Conservation (phyloP, 768 basidiomycete genomes). For the Tulasnella sp. region DNA sequence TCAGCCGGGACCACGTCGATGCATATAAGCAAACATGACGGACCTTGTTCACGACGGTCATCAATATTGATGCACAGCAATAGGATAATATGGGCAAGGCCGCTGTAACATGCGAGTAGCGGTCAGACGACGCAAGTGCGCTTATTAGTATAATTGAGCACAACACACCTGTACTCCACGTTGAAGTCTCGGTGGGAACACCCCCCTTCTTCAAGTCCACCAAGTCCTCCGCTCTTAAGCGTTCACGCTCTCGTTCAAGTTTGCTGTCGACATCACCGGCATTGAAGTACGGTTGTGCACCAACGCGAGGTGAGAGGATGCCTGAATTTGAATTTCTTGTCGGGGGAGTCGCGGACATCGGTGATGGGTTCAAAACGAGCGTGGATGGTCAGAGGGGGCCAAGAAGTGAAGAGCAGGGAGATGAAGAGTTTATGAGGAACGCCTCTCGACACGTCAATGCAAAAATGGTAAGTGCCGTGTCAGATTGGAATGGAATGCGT, state of each 20-base stretch:
- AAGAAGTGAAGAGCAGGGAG: too few species aligned
- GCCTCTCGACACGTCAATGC: too few species aligned
- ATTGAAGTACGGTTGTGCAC: not conserved
- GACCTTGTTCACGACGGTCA: constrained; percentile 97
- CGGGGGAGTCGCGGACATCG: not conserved
- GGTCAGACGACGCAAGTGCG: not conserved
- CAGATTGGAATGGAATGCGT: too few species aligned
- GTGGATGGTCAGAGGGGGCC: too few species aligned
- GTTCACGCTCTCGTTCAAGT: not conserved
- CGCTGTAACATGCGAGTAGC: constrained; percentile 26
- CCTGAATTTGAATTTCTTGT: not conserved
- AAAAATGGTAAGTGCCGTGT: too few species aligned
- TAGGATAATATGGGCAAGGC: constrained; percentile 78
- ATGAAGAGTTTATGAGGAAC: too few species aligned
- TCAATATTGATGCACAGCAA: constrained; percentile 83
- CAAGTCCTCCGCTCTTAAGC: constrained; percentile 30
- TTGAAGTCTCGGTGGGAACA: not conserved
- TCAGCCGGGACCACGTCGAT: not conserved
- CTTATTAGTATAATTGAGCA: not conserved
- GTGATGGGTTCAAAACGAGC: too few species aligned
- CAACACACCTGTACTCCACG: not conserved
- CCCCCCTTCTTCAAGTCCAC: constrained; percentile 42
- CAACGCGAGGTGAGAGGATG: not conserved
- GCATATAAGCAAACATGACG: constrained; percentile 16
- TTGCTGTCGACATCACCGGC: not conserved